Evolutionary conservation across 352 stramenopile species (phyloP), one percentile per base, ranked within the genome.

Genomic region (Phytophthora fragariaefolia): DNA sequence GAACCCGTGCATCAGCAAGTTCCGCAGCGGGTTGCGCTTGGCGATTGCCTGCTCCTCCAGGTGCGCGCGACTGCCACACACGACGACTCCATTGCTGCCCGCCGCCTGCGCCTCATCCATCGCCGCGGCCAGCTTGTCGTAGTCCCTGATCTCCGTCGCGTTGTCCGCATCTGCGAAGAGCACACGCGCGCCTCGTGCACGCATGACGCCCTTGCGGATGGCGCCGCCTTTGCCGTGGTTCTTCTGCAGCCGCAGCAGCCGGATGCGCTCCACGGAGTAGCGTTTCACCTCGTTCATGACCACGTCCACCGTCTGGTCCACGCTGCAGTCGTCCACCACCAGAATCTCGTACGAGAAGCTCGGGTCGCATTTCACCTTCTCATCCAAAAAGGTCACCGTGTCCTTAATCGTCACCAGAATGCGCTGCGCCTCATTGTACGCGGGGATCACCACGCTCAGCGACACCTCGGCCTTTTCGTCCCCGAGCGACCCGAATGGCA

Each of bases 391-490:
- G 26, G 84, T 71, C 48, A 98, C 66, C 4, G 93, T 94, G 48
- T 91, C 89, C 52, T 96, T 62, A 10, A 99, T 76, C 70, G 97
- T 99, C 47, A 91, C 85, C 3, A 92, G 71, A 62, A 99, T 92
- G 30, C 96, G 85, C 36, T 98, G 74, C 69, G 97, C 68, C 68
- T 99, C 96, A 65, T 99, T 98, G 79, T 96, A 98, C 24, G 96
- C 96, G 13, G 96, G 96, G 32, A 99, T 89, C 46, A 99, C 83
- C 18, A 99, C 83, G 12, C 89, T 97, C 27, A 99, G 69, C 47
- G 87, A 81, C 26, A 86, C 61, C 24, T 77, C 69, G 1, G 85
- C 52, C 24, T 63, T 50, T 38, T 90, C 82, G 47, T 93, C 79
- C 0, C 82, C 65, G 27, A 94, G 63, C 27, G 83, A 92, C 4